Conservation (phyloP, 2,329 filamentous ascomycete species). For the Coniochaeta pulveracea region DNA sequence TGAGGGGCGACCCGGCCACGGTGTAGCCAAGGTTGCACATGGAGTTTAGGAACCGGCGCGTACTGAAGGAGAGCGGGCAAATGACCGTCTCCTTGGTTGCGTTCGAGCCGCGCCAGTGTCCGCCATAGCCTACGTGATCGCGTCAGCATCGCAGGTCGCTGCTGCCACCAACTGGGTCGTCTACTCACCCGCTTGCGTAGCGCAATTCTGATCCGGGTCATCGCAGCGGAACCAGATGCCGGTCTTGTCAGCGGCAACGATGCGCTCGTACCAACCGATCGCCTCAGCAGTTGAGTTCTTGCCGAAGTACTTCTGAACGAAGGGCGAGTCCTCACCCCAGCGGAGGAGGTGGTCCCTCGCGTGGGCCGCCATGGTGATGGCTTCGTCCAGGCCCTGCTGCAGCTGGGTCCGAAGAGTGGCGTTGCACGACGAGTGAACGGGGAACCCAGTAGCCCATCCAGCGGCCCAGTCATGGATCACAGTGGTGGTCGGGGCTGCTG, state of each 20-base stretch:
- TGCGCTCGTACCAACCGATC: conserved; percentile 50
- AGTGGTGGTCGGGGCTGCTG: no score
- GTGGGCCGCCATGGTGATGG: conserved; percentile 43
- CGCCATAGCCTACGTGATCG: conserved; percentile 42
- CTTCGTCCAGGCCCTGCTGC: conserved; percentile 43
- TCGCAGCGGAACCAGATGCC: conserved; percentile 56
- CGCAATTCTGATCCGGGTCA: conserved; percentile 55
- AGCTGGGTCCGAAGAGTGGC: conserved; percentile 46
- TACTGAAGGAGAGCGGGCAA: conserved; percentile 49
- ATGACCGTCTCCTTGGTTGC: conserved; percentile 59
- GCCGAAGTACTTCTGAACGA: conserved; percentile 58
- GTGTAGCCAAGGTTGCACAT: conserved; percentile 54
- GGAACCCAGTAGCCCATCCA: conserved; percentile 17
- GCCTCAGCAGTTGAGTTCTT: conserved; percentile 40
- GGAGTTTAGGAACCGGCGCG: conserved; percentile 42
- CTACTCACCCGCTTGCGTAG: conserved; percentile 27
- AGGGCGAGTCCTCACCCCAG: conserved; percentile 42
- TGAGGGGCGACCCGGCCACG: conserved; percentile 41
- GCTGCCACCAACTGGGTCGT: neutral
- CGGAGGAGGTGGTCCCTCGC: conserved; percentile 51
- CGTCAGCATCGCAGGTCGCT: neutral
- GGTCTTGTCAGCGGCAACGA: conserved; percentile 45
- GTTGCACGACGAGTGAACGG: conserved; percentile 58
- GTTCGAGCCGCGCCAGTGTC: conserved; percentile 57
- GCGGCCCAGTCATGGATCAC: no score